phyloP scores from a whole-genome alignment of 495 filamentous ascomycete species.

The Sabuloglossum arenarium region DNA sequence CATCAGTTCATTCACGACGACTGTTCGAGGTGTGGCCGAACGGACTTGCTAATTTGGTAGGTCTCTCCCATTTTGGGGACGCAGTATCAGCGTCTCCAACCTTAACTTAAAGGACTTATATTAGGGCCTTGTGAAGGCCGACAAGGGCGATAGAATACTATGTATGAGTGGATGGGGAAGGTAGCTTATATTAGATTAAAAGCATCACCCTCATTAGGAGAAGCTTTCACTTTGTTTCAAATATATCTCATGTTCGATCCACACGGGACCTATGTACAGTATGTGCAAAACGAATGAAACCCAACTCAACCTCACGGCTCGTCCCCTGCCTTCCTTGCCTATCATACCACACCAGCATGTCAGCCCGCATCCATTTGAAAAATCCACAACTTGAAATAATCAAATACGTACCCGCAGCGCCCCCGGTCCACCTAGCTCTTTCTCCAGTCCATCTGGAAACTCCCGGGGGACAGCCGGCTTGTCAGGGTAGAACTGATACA shows the following conservation, averaged over 20 bases:
- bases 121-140: too few species aligned
- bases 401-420: conserved; percentile 15
- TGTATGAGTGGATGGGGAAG: not conserved
- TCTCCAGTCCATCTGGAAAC: conserved; percentile 65
- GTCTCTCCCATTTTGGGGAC: too few species aligned
- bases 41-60: too few species aligned
- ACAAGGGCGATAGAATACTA: not conserved
- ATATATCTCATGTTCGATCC: not conserved
- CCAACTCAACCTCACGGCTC: not conserved
- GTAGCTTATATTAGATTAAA: not conserved
- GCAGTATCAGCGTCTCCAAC: too few species aligned
- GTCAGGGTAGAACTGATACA: conserved; percentile 68
- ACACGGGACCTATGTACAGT: not conserved
- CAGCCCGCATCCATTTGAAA: not conserved
- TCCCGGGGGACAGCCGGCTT: conserved; percentile 54
- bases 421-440: conserved; percentile 57
- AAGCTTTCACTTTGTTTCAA: not conserved
- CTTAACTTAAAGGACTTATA: too few species aligned
- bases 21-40: too few species aligned
- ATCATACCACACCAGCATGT: not conserved
- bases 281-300: not conserved
- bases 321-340: conserved; percentile 1
- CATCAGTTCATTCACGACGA: too few species aligned
- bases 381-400: not conserved
- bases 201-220: not conserved